A percentile compares a stretch with the other conserved stretches of the same genome.
Conservation (phyloP, 2,329 filamentous ascomycete species). For the Pezicula carpinea region DNA sequence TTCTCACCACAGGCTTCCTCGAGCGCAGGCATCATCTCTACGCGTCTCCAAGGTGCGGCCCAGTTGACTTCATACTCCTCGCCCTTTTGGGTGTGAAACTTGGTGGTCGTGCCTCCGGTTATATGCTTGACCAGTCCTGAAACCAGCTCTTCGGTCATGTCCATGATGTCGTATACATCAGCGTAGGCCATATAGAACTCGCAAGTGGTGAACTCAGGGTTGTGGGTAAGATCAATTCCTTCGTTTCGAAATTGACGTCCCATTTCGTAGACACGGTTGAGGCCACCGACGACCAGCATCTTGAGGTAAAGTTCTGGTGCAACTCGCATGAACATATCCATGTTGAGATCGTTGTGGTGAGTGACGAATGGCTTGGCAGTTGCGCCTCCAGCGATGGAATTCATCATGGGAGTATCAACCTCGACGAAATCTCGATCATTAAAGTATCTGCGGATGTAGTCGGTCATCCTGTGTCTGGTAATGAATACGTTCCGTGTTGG, state of each 20-base stretch:
- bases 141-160: slow-evolving; percentile 88
- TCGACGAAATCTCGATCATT: slow-evolving; percentile 85
- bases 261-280: slow-evolving; percentile 93
- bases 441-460: slow-evolving; percentile 82
- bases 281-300: slow-evolving; percentile 87
- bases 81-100: slow-evolving; percentile 80
- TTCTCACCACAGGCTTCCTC: slow-evolving; percentile 88
- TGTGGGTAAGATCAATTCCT: slow-evolving; percentile 87
- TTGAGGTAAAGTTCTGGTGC: slow-evolving; percentile 96
- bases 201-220: slow-evolving; percentile 95
- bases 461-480: slow-evolving; percentile 81
- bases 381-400: slow-evolving; percentile 89
- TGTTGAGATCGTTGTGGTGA: slow-evolving; percentile 91
- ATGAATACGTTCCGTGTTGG: slow-evolving; percentile 77
- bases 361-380: slow-evolving; percentile 94
- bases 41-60: slow-evolving; percentile 86
- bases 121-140: slow-evolving; percentile 84
- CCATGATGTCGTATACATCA: slow-evolving; percentile 87
- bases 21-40: slow-evolving; percentile 93
- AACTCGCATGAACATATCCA: slow-evolving; percentile 92
- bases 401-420: slow-evolving; percentile 97
- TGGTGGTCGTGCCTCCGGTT: slow-evolving; percentile 79
- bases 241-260: slow-evolving; percentile 96
- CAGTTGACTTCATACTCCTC: slow-evolving; percentile 92
- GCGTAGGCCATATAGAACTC: slow-evolving; percentile 97